Conservation (phyloP, 305 asterid genomes). For the Solanum aculeatissimum region DNA sequence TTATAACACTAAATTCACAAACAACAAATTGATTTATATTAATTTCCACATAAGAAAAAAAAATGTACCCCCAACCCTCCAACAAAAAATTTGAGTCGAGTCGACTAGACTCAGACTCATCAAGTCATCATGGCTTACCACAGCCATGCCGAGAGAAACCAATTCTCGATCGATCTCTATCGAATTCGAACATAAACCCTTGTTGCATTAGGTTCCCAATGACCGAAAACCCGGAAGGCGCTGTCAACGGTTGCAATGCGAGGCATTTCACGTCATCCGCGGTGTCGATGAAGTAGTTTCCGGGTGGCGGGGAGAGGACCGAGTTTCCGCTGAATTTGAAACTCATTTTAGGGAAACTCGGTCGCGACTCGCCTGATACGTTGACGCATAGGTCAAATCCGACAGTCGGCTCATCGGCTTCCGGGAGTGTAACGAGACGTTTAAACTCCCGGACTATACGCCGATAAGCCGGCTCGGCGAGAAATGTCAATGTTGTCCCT, state of each 20-base stretch:
- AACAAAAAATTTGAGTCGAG: background rate
- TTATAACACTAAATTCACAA: background rate
- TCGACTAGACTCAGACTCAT: background rate
- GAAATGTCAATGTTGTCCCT: conserved; percentile 72
- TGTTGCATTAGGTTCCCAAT: conserved; percentile 82
- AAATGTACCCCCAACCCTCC: background rate
- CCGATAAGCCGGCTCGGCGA: conserved; percentile 46
- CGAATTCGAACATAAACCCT: conserved; percentile 61
- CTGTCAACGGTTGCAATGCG: conserved; percentile 50
- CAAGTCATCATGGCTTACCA: conserved; percentile 18
- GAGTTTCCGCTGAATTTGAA: conserved; percentile 58
- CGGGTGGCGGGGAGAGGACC: conserved; percentile 44
- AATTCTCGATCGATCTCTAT: conserved; percentile 34
- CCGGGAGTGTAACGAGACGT: conserved; percentile 39
- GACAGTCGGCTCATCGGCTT: conserved; percentile 17
- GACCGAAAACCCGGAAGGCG: conserved; percentile 40
- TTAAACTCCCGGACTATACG: conserved; percentile 26
- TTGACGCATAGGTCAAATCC: conserved; percentile 61
- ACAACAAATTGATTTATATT: background rate
- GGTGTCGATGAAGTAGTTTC: conserved; percentile 59
- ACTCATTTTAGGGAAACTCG: conserved; percentile 50
- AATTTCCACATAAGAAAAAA: background rate
- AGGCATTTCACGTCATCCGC: conserved; percentile 49
- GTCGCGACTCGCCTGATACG: conserved; percentile 18
- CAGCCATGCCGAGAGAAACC: conserved; percentile 63